Conservation (phyloP, 331 rosid species). For the Dryas integrifolia region DNA sequence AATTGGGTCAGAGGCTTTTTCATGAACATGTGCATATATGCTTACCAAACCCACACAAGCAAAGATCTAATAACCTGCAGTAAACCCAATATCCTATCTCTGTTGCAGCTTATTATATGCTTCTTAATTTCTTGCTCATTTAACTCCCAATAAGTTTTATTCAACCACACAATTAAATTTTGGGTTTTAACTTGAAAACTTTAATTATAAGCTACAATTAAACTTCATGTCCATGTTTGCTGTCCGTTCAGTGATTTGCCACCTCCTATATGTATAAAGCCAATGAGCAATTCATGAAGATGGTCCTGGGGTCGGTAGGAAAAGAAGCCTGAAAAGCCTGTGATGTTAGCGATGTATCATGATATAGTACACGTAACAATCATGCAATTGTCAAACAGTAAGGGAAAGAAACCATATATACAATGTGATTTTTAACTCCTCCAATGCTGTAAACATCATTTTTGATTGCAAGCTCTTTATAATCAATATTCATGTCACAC, state of each 20-base stretch:
- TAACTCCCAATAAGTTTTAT: not conserved
- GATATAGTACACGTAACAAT: not conserved
- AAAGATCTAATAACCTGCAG: not conserved
- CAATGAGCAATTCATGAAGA: constrained; percentile 37
- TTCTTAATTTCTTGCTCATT: no score
- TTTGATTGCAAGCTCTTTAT: constrained; percentile 23
- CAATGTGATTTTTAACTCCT: constrained; percentile 27
- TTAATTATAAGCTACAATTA: not conserved
- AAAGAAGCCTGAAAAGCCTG: constrained; percentile 34
- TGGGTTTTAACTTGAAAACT: not conserved
- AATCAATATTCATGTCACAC: constrained; percentile 43
- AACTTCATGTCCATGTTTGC: not conserved
- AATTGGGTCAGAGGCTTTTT: not conserved
- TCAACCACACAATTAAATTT: not conserved
- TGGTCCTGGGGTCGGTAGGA: constrained; percentile 17
- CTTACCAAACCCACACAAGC: not conserved
- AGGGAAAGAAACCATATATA: constrained; percentile 15
- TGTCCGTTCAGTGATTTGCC: not conserved
- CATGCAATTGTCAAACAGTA: not conserved
- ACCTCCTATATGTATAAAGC: constrained; percentile 32
- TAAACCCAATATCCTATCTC: not conserved
- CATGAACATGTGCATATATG: not conserved
- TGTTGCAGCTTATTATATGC: no score
- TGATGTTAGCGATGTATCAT: not conserved
- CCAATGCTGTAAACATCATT: constrained; percentile 22